phyloP scores from a whole-genome alignment of 164 flowering plant species.

The Saururus chinensis region DNA sequence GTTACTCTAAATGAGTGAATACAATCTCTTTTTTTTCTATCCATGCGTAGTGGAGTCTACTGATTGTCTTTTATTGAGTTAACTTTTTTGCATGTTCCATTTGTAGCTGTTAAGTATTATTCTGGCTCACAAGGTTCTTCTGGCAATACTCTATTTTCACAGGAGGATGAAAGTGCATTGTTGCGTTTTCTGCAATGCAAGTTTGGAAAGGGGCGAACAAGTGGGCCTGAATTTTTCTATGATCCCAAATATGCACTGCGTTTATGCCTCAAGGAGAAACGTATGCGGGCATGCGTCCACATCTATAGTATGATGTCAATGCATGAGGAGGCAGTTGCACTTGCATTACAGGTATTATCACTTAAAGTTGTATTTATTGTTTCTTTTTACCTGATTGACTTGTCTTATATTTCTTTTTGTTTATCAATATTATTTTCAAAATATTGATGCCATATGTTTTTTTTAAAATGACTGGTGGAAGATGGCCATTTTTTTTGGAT shows the following conservation, averaged over 20 bases:
- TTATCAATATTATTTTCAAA: not conserved
- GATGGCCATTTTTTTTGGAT: no score
- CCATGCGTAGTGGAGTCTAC: not conserved
- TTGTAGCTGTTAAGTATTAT: no score
- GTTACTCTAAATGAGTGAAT: no score
- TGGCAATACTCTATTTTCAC: not conserved
- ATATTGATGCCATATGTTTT: no score
- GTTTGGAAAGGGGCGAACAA: slow-evolving; percentile 76
- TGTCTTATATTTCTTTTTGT: not conserved
- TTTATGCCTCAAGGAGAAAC: slow-evolving; percentile 82
- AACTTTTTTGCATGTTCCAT: not conserved
- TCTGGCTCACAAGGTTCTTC: not conserved
- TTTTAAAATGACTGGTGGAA: no score
- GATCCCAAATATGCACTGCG: slow-evolving; percentile 97
- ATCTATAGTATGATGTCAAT: slow-evolving; percentile 99
- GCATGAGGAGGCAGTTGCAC: slow-evolving; percentile 99
- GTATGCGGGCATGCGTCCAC: slow-evolving; percentile 98
- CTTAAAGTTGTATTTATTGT: not conserved
- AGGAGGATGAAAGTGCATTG: slow-evolving; percentile 97
- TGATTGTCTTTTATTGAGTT: not conserved
- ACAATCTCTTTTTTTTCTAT: no score
- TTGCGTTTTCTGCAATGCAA: slow-evolving; percentile 89
- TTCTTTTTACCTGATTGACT: not conserved
- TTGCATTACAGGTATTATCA: slow-evolving; percentile 69
- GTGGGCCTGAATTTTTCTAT: slow-evolving; percentile 91